Evolutionary conservation across 2,329 filamentous ascomycete genomes (phyloP).

Genomic region (Aschersonia sp.): DNA sequence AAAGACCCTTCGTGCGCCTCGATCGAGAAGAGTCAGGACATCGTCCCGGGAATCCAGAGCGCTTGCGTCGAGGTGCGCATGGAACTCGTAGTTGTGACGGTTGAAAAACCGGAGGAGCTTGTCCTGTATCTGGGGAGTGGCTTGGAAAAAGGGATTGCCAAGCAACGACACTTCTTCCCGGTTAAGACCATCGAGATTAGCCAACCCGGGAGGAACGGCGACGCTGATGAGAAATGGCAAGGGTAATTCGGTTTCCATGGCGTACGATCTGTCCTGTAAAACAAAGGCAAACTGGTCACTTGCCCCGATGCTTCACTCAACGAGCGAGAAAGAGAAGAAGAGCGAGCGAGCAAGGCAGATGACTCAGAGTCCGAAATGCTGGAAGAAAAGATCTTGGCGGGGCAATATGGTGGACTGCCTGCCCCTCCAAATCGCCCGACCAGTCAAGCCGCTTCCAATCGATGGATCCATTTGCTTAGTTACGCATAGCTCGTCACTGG

Average conservation of each 20-base stretch:
- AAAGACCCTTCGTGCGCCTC: conserved; percentile 74
- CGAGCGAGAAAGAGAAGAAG: neutral
- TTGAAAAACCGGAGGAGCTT: conserved; percentile 32
- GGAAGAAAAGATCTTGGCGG: conserved; percentile 6
- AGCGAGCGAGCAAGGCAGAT: neutral
- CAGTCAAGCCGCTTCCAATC: neutral
- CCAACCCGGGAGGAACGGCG: conserved; percentile 32
- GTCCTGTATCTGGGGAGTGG: conserved; percentile 30
- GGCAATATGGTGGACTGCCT: conserved; percentile 3
- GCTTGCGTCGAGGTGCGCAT: conserved; percentile 65
- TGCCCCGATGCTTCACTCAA: neutral
- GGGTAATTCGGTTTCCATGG: conserved; percentile 50
- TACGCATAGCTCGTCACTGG: no score
- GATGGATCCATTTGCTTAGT: no score
- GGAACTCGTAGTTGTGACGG: conserved; percentile 34
- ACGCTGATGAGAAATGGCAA: conserved; percentile 49
- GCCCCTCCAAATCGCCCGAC: conserved; percentile 2
- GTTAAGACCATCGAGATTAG: conserved; percentile 35
- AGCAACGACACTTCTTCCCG: conserved; percentile 43
- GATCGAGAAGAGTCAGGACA: conserved; percentile 67
- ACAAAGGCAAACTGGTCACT: neutral
- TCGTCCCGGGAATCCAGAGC: conserved; percentile 54
- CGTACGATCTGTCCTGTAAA: conserved; percentile 3
- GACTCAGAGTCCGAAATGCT: conserved; percentile 3
- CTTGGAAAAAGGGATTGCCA: conserved; percentile 43